phyloP scores from a whole-genome alignment of 148 eudicot genomes.

The Cornus suecica region DNA sequence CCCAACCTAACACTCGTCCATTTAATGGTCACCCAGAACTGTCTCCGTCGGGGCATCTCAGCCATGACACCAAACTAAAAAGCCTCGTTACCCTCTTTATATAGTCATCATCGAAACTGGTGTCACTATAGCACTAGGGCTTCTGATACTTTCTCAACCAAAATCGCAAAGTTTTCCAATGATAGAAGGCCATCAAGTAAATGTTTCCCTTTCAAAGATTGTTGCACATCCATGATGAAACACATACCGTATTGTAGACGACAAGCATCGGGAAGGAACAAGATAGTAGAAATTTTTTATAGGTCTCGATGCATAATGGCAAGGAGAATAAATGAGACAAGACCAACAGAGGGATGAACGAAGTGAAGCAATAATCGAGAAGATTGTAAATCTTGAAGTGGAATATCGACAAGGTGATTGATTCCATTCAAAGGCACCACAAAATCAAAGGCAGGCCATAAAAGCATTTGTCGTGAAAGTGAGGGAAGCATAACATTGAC shows the following conservation, averaged over 20 bases:
- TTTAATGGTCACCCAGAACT: too few species aligned
- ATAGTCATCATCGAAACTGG: neutral
- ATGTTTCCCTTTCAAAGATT: neutral
- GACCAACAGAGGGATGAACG: neutral
- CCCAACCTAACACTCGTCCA: neutral
- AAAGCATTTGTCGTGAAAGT: neutral
- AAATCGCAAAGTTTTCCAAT: neutral
- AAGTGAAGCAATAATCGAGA: neutral
- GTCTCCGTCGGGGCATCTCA: neutral
- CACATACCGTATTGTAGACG: too few species aligned
- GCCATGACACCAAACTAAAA: neutral
- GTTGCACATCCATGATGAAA: neutral
- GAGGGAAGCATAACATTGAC: neutral
- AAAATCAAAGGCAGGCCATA: neutral
- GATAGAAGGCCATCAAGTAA: neutral
- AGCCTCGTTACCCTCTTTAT: neutral
- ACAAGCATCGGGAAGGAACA: neutral
- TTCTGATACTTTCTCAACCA: neutral
- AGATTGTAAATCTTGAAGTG: neutral
- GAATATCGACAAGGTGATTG: neutral
- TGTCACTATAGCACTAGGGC: neutral
- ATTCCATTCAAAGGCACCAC: neutral
- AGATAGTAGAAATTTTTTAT: neutral
- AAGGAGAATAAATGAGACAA: neutral
- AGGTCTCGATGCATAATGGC: neutral